These are phyloP conservation scores for Coelastrella sp. DNA, from an alignment of 139 green algal genomes.

Conservation along the genomic window DNA sequence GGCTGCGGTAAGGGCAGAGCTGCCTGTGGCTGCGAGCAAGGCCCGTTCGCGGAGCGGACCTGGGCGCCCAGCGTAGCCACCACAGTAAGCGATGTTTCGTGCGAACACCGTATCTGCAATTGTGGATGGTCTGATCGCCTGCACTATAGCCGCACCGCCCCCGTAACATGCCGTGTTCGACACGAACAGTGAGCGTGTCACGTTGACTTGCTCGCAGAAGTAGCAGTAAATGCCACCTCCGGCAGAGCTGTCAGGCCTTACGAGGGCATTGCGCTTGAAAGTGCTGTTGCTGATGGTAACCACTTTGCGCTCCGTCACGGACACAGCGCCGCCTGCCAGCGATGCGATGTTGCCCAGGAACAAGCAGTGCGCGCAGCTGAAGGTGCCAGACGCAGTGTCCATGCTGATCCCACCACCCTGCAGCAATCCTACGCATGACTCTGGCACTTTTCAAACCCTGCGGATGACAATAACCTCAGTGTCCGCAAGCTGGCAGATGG, in stretches of 20 bases:
- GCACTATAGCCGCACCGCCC: constrained; percentile 31
- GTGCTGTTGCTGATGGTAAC: neutral
- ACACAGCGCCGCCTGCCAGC: constrained; percentile 5
- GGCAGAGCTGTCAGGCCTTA: neutral
- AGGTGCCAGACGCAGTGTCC: neutral
- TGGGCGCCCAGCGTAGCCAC: neutral
- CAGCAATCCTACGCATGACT: neutral
- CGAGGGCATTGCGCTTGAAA: constrained; percentile 26
- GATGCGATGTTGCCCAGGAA: constrained; percentile 4
- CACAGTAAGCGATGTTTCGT: neutral
- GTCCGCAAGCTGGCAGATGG: no score
- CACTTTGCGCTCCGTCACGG: constrained; percentile 22
- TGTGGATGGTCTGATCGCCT: neutral
- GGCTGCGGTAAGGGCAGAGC: no score
- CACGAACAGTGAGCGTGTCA: neutral
- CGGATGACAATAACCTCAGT: neutral
- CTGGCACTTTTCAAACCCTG: no score
- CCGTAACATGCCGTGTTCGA: constrained; percentile 29
- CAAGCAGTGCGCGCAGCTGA: neutral
- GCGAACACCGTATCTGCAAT: neutral
- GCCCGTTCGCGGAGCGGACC: no score
- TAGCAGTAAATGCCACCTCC: constrained; percentile 38
- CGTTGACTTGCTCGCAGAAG: neutral
- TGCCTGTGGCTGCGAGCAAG: no score
- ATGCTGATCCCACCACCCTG: constrained; percentile 24